These are phyloP conservation scores for Boletus subparvulus DNA, from an alignment of 768 basidiomycete genomes.

Conservation along the genomic window DNA sequence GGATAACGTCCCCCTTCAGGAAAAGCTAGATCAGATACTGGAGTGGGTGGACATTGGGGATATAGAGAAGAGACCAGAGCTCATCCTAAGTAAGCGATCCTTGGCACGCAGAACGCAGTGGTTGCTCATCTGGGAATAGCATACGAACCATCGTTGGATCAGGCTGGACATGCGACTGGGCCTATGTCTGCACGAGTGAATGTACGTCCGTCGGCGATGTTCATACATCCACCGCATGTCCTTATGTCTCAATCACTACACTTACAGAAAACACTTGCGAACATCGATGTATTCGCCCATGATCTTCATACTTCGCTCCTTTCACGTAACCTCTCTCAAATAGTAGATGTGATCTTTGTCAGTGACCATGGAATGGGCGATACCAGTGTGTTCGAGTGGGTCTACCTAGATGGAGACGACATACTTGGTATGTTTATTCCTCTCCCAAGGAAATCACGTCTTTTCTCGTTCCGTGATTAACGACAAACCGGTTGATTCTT, in stretches of 20 bases:
- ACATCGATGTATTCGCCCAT: constrained; percentile 74
- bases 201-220: constrained; percentile 39
- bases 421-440: constrained; percentile 25
- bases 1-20: constrained; percentile 52
- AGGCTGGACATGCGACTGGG: constrained; percentile 74
- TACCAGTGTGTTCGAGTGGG: constrained; percentile 70
- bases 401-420: constrained; percentile 66
- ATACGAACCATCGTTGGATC: constrained; percentile 84
- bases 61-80: constrained; percentile 65
- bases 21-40: constrained; percentile 76
- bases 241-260: not conserved
- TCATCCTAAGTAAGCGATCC: constrained; percentile 60
- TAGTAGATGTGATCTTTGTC: constrained; percentile 88
- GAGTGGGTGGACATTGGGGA: constrained; percentile 76
- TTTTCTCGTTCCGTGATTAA: not conserved
- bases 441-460: too few species aligned
- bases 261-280: constrained; percentile 55
- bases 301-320: constrained; percentile 62
- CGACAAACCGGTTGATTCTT: not conserved
- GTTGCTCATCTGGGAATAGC: constrained; percentile 38
- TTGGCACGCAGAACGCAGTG: not conserved
- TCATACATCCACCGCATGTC: not conserved
- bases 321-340: constrained; percentile 72
- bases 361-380: constrained; percentile 92
- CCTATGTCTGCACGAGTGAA: constrained; percentile 73